These are phyloP conservation scores for Ustilago xerochloae DNA, from an alignment of 1,284 basidiomycete genomes.

Conservation along the genomic window DNA sequence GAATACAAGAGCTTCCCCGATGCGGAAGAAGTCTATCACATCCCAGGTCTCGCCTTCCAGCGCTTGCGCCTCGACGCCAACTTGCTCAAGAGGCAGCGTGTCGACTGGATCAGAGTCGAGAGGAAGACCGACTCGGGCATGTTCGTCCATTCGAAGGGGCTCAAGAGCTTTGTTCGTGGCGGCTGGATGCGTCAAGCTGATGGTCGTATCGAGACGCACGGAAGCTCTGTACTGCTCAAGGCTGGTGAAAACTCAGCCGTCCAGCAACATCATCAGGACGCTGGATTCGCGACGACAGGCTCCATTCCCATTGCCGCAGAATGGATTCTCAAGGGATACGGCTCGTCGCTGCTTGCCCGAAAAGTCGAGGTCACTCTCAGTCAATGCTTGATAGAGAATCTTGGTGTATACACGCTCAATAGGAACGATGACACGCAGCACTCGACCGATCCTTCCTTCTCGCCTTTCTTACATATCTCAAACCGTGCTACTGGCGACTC, in stretches of 20 bases:
- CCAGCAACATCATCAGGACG: conserved; percentile 19
- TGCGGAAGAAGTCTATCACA: conserved; percentile 45
- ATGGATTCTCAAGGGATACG: conserved; percentile 42
- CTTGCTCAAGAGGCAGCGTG: conserved; percentile 29
- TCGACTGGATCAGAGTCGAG: conserved; percentile 55
- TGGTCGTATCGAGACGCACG: conserved; percentile 18
- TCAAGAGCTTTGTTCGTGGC: conserved; percentile 39
- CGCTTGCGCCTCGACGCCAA: conserved; percentile 44
- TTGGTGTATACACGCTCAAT: conserved; percentile 20
- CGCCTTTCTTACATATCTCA: conserved; percentile 55
- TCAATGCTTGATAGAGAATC: conserved; percentile 31
- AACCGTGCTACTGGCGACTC: conserved; percentile 56
- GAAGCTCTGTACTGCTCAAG: conserved; percentile 16
- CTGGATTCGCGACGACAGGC: conserved; percentile 8
- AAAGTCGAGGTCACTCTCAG: conserved; percentile 39
- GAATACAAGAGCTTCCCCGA: conserved; percentile 39
- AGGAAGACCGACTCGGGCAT: conserved; percentile 27
- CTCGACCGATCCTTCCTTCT: conserved; percentile 26
- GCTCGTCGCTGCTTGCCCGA: conserved; percentile 55
- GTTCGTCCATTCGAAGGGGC: conserved; percentile 28
- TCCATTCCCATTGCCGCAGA: conserved; percentile 20
- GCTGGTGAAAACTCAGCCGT: conserved; percentile 3
- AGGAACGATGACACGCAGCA: conserved; percentile 16
- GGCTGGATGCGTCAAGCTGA: conserved; percentile 44
- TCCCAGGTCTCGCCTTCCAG: conserved; percentile 40